phyloP scores from a whole-genome alignment of 2,329 filamentous ascomycete genomes.

The Myriosclerotinia curreyana region DNA sequence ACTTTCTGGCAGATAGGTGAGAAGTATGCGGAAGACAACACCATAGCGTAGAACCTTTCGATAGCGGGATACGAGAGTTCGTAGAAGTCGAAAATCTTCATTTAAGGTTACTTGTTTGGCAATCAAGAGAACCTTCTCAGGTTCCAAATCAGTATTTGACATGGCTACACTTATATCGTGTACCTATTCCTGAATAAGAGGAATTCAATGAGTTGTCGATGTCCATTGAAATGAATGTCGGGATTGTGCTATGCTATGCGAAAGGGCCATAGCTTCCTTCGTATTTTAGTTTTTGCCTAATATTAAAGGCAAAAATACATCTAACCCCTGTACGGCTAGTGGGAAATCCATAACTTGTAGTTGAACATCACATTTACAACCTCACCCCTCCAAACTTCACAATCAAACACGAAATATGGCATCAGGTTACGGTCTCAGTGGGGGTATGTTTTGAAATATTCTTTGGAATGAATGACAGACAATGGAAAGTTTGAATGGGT shows the following conservation, averaged over 20 bases:
- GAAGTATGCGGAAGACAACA: conserved; percentile 66
- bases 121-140: conserved; percentile 68
- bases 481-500: not conserved
- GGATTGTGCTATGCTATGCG: too few species aligned
- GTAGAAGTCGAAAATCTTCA: conserved; percentile 61
- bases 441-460: conserved; percentile 57
- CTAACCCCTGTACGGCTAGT: conserved; percentile 5
- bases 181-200: conserved; percentile 4
- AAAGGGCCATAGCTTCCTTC: too few species aligned
- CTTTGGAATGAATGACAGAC: not conserved
- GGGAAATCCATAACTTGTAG: conserved; percentile 4
- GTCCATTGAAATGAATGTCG: not conserved
- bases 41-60: conserved; percentile 58
- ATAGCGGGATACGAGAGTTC: conserved; percentile 56
- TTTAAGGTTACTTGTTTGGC: conserved; percentile 67
- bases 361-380: conserved; percentile 32
- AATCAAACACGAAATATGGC: conserved; percentile 54
- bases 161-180: conserved; percentile 30
- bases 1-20: conserved; percentile 75
- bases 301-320: not conserved
- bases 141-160: conserved; percentile 49
- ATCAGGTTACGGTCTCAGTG: conserved; percentile 78
- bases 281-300: too few species aligned
- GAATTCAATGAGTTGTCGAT: not conserved
- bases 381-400: conserved; percentile 22